Conservation (phyloP, 2,329 filamentous ascomycete species). For the Cercospora sp. region DNA sequence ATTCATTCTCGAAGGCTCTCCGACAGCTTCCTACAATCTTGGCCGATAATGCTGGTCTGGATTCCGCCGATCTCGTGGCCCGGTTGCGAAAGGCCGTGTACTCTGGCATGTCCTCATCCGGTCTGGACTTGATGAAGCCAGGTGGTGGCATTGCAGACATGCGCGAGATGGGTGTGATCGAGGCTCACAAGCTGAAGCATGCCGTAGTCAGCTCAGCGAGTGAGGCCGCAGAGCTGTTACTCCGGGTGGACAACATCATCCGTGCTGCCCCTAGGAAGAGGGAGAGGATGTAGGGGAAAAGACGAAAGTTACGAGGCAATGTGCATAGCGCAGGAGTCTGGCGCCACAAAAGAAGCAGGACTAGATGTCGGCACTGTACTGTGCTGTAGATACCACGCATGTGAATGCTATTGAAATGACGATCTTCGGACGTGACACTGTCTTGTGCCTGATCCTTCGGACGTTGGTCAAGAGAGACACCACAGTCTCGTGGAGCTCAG, state of each 20-base stretch:
- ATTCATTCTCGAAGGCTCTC: conserved; percentile 83
- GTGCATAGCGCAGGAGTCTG: conserved; percentile 16
- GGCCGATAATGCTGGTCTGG: conserved; percentile 94
- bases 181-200: conserved; percentile 97
- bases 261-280: conserved; percentile 82
- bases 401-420: conserved; percentile 1
- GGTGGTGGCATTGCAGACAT: conserved; percentile 94
- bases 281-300: conserved; percentile 65
- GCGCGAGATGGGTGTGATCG: conserved; percentile 90
- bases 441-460: background rate
- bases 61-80: conserved; percentile 90
- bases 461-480: background rate
- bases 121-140: conserved; percentile 82
- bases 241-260: conserved; percentile 98
- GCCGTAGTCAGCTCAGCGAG: conserved; percentile 97
- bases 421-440: background rate
- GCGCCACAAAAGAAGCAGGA: conserved; percentile 2
- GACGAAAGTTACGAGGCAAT: background rate
- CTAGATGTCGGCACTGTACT: conserved; percentile 3
- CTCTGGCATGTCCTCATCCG: conserved; percentile 88
- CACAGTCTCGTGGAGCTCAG: background rate
- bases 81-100: conserved; percentile 92
- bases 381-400: conserved; percentile 4
- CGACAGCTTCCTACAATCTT: conserved; percentile 94
- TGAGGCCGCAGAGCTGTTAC: conserved; percentile 90